Conservation (phyloP, 108 stramenopile species). For the Poteriospumella lacustris region DNA sequence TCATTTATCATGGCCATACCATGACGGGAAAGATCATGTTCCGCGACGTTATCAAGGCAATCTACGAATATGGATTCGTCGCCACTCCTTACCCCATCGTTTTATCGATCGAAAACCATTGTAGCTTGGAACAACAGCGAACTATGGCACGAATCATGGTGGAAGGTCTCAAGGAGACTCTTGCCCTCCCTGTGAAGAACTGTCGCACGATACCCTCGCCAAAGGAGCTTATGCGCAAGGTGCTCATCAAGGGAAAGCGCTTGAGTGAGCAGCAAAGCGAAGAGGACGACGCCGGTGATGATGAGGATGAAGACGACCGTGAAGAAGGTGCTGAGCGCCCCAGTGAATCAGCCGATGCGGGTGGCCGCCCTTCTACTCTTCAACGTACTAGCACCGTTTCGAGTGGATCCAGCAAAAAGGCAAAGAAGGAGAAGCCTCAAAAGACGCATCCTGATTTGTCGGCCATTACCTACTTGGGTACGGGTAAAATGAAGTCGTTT, state of each 20-base stretch:
- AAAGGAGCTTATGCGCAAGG: constrained; percentile 63
- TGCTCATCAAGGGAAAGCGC: constrained; percentile 64
- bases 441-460: constrained; percentile 46
- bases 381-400: constrained; percentile 60
- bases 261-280: neutral
- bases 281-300: constrained; percentile 30
- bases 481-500: constrained; percentile 50
- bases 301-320: constrained; percentile 42
- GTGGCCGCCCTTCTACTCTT: constrained; percentile 59
- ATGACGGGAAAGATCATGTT: constrained; percentile 76
- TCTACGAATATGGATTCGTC: constrained; percentile 58
- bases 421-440: constrained; percentile 27
- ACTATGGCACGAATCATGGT: constrained; percentile 61
- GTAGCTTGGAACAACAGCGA: constrained; percentile 68
- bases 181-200: constrained; percentile 60
- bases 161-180: constrained; percentile 50
- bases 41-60: constrained; percentile 60
- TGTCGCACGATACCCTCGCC: constrained; percentile 62
- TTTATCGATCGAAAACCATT: constrained; percentile 91
- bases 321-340: constrained; percentile 36
- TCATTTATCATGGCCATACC: constrained; percentile 89
- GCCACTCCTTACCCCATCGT: constrained; percentile 76
- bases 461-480: constrained; percentile 47
- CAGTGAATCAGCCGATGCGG: neutral
- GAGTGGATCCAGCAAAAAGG: constrained; percentile 62